These are phyloP conservation scores for Colletotrichum salicis DNA, from an alignment of 2,329 filamentous ascomycete genomes.

Conservation along the genomic window DNA sequence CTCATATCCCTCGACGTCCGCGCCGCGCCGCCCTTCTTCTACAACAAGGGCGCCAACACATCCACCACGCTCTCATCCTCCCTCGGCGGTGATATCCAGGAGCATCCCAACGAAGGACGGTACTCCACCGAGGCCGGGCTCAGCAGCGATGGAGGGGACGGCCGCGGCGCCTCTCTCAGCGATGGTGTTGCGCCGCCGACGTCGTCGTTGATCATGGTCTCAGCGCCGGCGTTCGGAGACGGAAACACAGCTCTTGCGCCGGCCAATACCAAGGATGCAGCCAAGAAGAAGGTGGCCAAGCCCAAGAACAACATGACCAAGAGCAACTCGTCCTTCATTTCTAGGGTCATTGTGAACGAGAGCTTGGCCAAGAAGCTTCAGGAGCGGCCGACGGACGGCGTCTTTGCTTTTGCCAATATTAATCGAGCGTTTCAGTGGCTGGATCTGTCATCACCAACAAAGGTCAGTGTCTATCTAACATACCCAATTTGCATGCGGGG, in stretches of 20 bases:
- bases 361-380: conserved; percentile 79
- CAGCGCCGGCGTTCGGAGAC: conserved; percentile 81
- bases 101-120: conserved; percentile 69
- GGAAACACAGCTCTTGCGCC: conserved; percentile 79
- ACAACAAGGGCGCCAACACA: conserved; percentile 58
- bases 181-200: conserved; percentile 52
- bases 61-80: conserved; percentile 62
- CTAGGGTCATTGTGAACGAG: conserved; percentile 93
- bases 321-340: conserved; percentile 98
- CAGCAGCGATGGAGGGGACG: conserved; percentile 64
- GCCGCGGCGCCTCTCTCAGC: conserved; percentile 61
- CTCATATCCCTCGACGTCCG: conserved; percentile 77
- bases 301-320: conserved; percentile 99
- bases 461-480: conserved; percentile 9
- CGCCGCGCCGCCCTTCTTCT: conserved; percentile 63
- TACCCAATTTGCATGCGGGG: conserved; percentile 33
- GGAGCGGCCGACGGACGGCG: conserved; percentile 80
- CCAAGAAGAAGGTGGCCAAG: conserved; percentile 78
- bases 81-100: conserved; percentile 64
- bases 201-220: conserved; percentile 53
- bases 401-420: conserved; percentile 94
- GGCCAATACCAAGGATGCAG: conserved; percentile 74
- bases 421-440: conserved; percentile 97
- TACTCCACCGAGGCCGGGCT: conserved; percentile 69
- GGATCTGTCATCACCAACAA: conserved; percentile 70